Percentiles rank a stretch among this genome's conserved stretches.
These are phyloP conservation scores for Pholiota molesta DNA, from an alignment of 768 basidiomycete genomes.

Conservation along the genomic window DNA sequence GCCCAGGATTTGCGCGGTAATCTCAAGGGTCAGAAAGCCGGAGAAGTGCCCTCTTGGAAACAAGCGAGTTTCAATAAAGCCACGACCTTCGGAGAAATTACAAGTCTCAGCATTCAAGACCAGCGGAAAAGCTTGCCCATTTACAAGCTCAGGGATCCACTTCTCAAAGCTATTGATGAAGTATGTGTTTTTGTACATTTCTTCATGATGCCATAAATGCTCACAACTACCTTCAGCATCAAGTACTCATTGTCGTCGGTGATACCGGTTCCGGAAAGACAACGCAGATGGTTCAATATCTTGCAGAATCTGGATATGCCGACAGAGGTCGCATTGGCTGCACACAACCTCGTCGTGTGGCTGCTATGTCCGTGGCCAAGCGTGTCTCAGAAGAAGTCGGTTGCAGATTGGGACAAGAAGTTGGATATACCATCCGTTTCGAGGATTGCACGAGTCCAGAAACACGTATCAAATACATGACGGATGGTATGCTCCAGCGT, in stretches of 20 bases:
- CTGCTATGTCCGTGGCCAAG: conserved; percentile 98
- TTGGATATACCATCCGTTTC: conserved; percentile 98
- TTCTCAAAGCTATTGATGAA: conserved; percentile 88
- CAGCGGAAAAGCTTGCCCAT: conserved; percentile 92
- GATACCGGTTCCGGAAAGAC: conserved; percentile 99
- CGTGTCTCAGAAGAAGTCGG: conserved; percentile 99
- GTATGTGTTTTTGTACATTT: conserved; percentile 46
- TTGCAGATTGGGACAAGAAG: conserved; percentile 95
- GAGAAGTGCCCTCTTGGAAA: conserved; percentile 89
- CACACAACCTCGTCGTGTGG: conserved; percentile 98
- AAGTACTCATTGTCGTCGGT: conserved; percentile 96
- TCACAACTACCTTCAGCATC: conserved; percentile 60
- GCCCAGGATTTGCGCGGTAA: conserved; percentile 90
- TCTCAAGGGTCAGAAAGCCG: conserved; percentile 79
- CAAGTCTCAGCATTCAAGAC: conserved; percentile 87
- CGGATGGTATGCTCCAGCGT: conserved; percentile 98
- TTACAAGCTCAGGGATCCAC: conserved; percentile 88
- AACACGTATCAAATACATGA: conserved; percentile 99
- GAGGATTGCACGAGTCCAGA: conserved; percentile 99
- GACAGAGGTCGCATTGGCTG: conserved; percentile 93
- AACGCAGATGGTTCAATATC: conserved; percentile 98
- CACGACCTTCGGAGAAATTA: conserved; percentile 94
- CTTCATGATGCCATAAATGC: conserved; percentile 1
- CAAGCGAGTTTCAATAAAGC: conserved; percentile 93
- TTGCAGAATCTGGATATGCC: conserved; percentile 93